These are phyloP conservation scores for Beauveria sp. DNA, from an alignment of 2,329 filamentous ascomycete species.

Conservation along the genomic window DNA sequence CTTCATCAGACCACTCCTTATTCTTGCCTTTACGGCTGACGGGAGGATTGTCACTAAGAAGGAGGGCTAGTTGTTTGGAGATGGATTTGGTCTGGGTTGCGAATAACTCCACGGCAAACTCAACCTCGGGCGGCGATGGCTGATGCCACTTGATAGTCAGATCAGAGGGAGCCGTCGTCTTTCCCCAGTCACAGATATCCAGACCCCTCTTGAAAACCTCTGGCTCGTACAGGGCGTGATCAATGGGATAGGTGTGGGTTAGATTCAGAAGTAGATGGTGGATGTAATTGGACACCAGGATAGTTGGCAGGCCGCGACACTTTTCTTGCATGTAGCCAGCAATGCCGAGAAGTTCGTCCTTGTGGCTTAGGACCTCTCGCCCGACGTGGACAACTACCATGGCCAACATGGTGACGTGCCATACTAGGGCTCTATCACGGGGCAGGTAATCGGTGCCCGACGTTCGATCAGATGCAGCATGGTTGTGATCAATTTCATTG, in stretches of 20 bases:
- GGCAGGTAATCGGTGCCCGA: conserved; percentile 90
- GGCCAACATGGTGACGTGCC: conserved; percentile 93
- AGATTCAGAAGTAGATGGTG: conserved; percentile 93
- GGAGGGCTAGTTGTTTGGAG: conserved; percentile 61
- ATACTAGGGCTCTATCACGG: conserved; percentile 84
- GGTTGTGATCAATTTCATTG: conserved; percentile 94
- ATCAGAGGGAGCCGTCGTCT: conserved; percentile 62
- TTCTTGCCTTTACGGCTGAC: conserved; percentile 91
- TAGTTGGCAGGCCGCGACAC: conserved; percentile 86
- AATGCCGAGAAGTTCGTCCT: conserved; percentile 81
- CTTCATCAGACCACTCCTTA: conserved; percentile 98
- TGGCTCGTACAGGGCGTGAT: conserved; percentile 83
- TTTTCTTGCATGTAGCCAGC: conserved; percentile 94
- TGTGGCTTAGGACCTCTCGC: conserved; percentile 79
- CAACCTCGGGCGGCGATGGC: conserved; percentile 69
- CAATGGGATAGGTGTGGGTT: conserved; percentile 87
- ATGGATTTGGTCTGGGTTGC: conserved; percentile 74
- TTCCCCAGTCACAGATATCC: conserved; percentile 76
- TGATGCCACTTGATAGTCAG: conserved; percentile 89
- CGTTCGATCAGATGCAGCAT: conserved; percentile 87
- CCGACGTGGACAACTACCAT: conserved; percentile 98
- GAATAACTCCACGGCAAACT: conserved; percentile 85
- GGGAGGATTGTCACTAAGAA: conserved; percentile 74
- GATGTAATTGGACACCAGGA: conserved; percentile 95
- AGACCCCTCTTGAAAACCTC: conserved; percentile 63